Percentiles rank a stretch among this genome's conserved stretches.
Conservation (phyloP, 2,329 filamentous ascomycete genomes). For the Penicillium sp. region DNA sequence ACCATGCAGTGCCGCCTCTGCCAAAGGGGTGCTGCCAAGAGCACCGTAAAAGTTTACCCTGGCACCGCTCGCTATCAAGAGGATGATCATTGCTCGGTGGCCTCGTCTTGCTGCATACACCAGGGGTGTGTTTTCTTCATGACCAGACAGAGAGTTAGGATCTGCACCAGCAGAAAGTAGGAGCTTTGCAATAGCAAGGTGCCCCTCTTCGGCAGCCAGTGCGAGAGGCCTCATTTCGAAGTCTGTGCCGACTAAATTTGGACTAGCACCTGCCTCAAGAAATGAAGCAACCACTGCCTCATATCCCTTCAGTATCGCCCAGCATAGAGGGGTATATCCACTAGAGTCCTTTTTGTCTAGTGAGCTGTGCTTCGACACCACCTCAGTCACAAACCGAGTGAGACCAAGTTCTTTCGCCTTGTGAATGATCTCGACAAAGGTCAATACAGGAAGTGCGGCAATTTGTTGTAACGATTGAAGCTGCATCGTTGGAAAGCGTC, state of each 20-base stretch:
- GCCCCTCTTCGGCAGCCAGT: neutral
- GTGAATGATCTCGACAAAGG: neutral
- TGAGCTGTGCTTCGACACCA: neutral
- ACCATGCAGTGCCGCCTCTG: neutral
- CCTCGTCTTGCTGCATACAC: neutral
- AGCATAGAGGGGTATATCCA: neutral
- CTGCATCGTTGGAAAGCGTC: neutral
- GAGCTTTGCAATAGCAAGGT: neutral
- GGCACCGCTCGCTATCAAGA: neutral
- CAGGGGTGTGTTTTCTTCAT: neutral
- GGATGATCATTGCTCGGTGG: neutral
- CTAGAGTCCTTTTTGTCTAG: neutral
- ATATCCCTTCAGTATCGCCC: neutral
- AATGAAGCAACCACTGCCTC: neutral
- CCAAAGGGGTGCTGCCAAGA: neutral
- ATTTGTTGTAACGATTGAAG: neutral
- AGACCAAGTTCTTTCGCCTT: neutral
- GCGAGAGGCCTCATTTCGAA: neutral
- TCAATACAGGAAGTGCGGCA: neutral
- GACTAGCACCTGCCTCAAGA: neutral
- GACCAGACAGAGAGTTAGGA: neutral
- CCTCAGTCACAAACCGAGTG: neutral
- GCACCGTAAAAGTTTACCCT: neutral
- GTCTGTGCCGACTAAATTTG: neutral
- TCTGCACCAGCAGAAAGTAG: neutral